These are phyloP conservation scores for Phyllosticta capitalensis DNA, from an alignment of 2,329 filamentous ascomycete genomes.

Conservation along the genomic window DNA sequence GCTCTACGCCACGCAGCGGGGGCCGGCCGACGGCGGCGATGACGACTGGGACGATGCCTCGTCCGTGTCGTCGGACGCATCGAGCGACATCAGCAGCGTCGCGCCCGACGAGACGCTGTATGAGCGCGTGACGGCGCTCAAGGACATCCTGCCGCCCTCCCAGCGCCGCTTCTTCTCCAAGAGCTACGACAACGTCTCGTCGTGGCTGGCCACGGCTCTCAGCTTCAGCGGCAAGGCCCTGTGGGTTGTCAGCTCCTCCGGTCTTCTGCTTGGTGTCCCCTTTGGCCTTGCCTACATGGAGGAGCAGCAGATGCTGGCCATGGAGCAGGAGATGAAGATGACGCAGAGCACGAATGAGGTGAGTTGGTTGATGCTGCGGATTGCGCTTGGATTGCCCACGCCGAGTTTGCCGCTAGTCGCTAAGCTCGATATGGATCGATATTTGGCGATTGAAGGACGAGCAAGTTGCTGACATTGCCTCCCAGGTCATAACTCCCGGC, in stretches of 20 bases:
- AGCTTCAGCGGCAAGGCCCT: conserved; percentile 74
- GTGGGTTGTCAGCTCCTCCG: conserved; percentile 85
- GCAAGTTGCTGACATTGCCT: conserved; percentile 2
- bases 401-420: not conserved
- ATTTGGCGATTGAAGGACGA: not conserved
- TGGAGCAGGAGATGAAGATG: conserved; percentile 97
- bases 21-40: conserved; percentile 53
- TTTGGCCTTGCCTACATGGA: conserved; percentile 89
- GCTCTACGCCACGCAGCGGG: conserved; percentile 64
- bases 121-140: conserved; percentile 35
- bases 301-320: conserved; percentile 93
- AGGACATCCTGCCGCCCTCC: conserved; percentile 36
- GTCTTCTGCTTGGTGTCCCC: conserved; percentile 81
- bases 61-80: conserved; percentile 43
- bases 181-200: conserved; percentile 41
- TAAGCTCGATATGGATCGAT: not conserved
- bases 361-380: conserved; percentile 19
- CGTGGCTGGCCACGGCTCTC: conserved; percentile 51
- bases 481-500: conserved; percentile 26
- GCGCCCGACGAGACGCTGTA: conserved; percentile 24
- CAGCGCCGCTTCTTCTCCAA: conserved; percentile 33
- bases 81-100: conserved; percentile 22
- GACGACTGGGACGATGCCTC: conserved; percentile 74
- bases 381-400: too few relatives aligned
- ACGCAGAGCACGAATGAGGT: conserved; percentile 82